Percentiles rank a stretch among this genome's conserved stretches.
These are phyloP conservation scores for Geosmithia putterillii DNA, from an alignment of 2,329 filamentous ascomycete genomes.

Conservation along the genomic window DNA sequence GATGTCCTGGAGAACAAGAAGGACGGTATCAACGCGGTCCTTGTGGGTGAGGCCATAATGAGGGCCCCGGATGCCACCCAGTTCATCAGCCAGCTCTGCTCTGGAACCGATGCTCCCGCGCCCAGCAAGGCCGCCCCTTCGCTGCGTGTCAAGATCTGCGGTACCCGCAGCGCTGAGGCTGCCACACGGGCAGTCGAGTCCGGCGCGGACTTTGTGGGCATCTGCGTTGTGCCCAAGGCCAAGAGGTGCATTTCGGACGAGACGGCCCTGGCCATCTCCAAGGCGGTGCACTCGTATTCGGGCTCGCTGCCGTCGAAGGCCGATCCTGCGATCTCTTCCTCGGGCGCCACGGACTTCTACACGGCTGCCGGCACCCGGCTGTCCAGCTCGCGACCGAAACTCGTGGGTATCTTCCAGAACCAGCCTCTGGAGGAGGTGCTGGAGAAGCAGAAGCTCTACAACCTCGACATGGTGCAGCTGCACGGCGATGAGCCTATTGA, in stretches of 20 bases:
- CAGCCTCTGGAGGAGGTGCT: constrained; percentile 77
- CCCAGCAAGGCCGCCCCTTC: constrained; percentile 23
- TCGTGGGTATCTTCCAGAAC: constrained; percentile 91
- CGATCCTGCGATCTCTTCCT: constrained; percentile 12
- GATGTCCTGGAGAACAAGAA: constrained; percentile 82
- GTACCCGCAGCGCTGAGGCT: constrained; percentile 71
- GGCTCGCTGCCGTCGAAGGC: constrained; percentile 21
- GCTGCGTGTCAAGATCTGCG: constrained; percentile 86
- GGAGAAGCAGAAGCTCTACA: constrained; percentile 60
- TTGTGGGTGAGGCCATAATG: constrained; percentile 96
- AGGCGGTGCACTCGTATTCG: constrained; percentile 60
- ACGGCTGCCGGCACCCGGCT: constrained; percentile 34
- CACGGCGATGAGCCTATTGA: constrained; percentile 88
- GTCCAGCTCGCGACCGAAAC: constrained; percentile 49
- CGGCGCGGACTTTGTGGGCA: constrained; percentile 84
- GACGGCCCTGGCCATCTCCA: constrained; percentile 68
- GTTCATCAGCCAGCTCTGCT: constrained; percentile 79
- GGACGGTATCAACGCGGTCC: constrained; percentile 82
- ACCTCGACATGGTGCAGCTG: constrained; percentile 81
- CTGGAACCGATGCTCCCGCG: constrained; percentile 29
- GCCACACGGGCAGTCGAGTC: constrained; percentile 71
- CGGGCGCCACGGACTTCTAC: constrained; percentile 57
- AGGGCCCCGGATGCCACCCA: constrained; percentile 67
- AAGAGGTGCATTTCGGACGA: constrained; percentile 72
- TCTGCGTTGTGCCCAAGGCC: constrained; percentile 75